These are phyloP conservation scores for Ceratopteris richardii DNA, from an alignment of 75 land plant genomes.

Conservation along the genomic window DNA sequence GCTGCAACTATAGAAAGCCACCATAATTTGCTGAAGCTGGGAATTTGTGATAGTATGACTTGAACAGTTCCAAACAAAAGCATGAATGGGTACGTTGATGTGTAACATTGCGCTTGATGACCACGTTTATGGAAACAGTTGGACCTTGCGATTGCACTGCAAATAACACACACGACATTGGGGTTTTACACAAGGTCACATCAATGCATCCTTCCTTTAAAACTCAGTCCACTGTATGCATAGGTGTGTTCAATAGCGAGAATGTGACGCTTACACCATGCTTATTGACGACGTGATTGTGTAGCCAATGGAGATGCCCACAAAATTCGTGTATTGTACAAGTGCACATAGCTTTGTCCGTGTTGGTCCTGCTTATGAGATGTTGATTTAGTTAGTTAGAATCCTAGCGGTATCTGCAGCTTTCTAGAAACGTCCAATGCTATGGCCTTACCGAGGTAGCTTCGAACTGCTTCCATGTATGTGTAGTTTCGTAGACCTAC, in stretches of 20 bases:
- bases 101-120: constrained; percentile 8
- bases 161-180: background rate
- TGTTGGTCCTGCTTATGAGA: constrained; percentile 17
- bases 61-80: constrained; percentile 15
- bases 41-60: constrained; percentile 17
- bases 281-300: constrained; percentile 47
- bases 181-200: too few species aligned
- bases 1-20: constrained; percentile 23
- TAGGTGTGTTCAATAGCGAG: too few species aligned
- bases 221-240: too few species aligned
- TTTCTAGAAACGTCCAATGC: too few species aligned
- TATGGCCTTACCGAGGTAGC: constrained; percentile 26
- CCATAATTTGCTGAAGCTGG: constrained; percentile 18
- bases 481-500: constrained; percentile 45
- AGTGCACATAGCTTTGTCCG: constrained; percentile 36
- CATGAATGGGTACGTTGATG: constrained; percentile 5
- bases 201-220: too few species aligned
- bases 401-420: too few species aligned
- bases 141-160: constrained; percentile 21
- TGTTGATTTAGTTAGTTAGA: too few species aligned
- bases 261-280: constrained; percentile 19
- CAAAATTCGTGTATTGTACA: constrained; percentile 30
- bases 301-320: constrained; percentile 42
- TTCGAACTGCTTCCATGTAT: constrained; percentile 53
- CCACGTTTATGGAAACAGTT: constrained; percentile 24